Evolutionary conservation across 2,329 filamentous ascomycete species (phyloP).

Genomic region (Beauveria rudraprayagi): DNA sequence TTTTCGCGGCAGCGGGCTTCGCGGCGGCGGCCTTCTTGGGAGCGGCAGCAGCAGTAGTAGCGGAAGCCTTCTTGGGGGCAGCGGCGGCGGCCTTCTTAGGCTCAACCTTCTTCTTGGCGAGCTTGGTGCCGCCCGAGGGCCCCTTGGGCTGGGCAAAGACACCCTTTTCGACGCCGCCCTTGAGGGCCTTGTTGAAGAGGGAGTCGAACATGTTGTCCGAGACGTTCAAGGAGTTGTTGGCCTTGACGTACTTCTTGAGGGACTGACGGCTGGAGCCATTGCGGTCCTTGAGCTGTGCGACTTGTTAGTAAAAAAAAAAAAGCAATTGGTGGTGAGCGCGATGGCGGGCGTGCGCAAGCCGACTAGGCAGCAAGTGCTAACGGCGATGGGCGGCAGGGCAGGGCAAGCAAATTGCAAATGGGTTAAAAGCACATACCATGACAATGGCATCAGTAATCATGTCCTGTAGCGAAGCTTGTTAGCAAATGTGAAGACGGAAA

Average conservation of each 20-base stretch:
- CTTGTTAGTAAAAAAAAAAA: conserved; percentile 22
- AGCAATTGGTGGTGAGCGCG: conserved; percentile 9
- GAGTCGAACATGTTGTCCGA: conserved; percentile 53
- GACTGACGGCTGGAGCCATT: conserved; percentile 55
- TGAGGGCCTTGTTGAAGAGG: conserved; percentile 81
- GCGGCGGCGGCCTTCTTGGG: conserved; percentile 32
- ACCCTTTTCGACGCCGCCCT: conserved; percentile 75
- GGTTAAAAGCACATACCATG: conserved; percentile 38
- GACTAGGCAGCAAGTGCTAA: conserved; percentile 9
- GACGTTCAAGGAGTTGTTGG: conserved; percentile 42
- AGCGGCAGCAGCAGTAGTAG: conserved; percentile 32
- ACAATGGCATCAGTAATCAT: conserved; percentile 57
- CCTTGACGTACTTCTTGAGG: conserved; percentile 53
- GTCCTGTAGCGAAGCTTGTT: conserved; percentile 39
- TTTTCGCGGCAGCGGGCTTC: conserved; percentile 25
- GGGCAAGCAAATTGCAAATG: conserved; percentile 14
- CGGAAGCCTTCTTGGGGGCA: conserved; percentile 22
- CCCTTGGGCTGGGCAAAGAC: conserved; percentile 88
- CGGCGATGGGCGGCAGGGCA: conserved; percentile 15
- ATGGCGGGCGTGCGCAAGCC: not conserved
- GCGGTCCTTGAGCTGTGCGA: conserved; percentile 50
- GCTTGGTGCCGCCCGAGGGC: conserved; percentile 84
- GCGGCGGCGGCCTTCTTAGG: conserved; percentile 28
- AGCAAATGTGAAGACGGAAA: not conserved
- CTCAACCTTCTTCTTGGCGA: conserved; percentile 64